phyloP scores from a whole-genome alignment of 371 early-diverging fungal genomes.

The Lichtheimia ramosa region DNA sequence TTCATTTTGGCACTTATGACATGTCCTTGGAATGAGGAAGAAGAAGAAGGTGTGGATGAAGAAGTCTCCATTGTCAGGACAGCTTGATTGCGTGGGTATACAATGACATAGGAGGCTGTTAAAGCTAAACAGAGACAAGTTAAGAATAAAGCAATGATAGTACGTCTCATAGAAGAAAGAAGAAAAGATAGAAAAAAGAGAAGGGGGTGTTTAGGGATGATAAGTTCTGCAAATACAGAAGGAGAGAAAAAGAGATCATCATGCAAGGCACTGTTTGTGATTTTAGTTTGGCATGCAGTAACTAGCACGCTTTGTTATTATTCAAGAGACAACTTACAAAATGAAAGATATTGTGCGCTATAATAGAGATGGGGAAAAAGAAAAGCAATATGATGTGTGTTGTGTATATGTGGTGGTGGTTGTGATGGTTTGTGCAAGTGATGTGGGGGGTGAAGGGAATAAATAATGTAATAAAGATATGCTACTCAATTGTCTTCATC shows the following conservation, averaged over 20 bases:
- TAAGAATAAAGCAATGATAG: neutral
- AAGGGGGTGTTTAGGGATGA: no score
- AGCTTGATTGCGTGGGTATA: neutral
- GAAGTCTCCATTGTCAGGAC: neutral
- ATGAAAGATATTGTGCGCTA: no score
- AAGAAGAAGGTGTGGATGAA: no score
- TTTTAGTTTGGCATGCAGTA: no score
- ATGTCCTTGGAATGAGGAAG: conserved; percentile 21
- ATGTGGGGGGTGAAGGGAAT: neutral
- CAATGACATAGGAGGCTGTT: neutral
- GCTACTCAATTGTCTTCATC: neutral
- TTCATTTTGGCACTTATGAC: conserved; percentile 80
- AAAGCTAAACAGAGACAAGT: neutral
- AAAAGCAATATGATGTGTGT: neutral
- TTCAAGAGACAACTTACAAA: no score
- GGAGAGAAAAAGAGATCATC: no score
- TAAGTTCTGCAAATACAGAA: no score
- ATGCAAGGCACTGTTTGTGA: no score
- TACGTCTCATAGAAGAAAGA: neutral
- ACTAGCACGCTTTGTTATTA: no score
- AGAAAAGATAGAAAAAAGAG: no score
- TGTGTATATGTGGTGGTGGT: neutral
- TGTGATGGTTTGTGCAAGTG: neutral
- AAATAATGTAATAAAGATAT: neutral
- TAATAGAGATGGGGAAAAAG: neutral